Evolutionary conservation across 139 green algal species (phyloP).

Genomic region (Pleodorina starrii): DNA sequence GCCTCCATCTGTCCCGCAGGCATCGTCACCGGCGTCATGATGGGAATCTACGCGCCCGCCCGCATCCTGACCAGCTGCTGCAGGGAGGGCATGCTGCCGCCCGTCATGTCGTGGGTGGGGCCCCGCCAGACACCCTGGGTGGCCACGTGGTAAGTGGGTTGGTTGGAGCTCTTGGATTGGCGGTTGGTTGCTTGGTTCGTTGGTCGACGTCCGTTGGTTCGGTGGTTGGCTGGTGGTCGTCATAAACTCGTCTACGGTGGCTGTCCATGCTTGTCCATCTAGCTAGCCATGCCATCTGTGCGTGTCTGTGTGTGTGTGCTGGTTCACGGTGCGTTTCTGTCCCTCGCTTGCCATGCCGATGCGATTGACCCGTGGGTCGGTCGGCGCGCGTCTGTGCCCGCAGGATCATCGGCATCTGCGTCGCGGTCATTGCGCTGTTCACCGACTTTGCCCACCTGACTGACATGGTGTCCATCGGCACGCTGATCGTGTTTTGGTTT

Average conservation of each 20-base stretch:
- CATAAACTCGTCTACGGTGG: no score
- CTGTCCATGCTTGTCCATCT: no score
- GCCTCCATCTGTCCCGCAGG: neutral
- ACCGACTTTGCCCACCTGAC: conserved; percentile 65
- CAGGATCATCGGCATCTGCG: conserved; percentile 60
- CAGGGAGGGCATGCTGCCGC: conserved; percentile 64
- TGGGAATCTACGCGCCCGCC: conserved; percentile 54
- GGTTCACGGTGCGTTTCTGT: no score
- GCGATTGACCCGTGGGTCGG: no score
- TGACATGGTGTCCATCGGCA: conserved; percentile 83
- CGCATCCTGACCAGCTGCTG: conserved; percentile 56
- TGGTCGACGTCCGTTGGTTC: no score
- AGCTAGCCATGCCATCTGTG: no score
- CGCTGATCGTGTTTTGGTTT: conserved; percentile 80
- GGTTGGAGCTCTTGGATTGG: no score
- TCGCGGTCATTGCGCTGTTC: conserved; percentile 52
- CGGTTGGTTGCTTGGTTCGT: no score
- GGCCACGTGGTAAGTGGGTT: conserved; percentile 35
- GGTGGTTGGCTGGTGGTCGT: no score
- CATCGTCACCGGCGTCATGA: conserved; percentile 53
- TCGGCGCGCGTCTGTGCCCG: neutral
- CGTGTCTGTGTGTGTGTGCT: no score
- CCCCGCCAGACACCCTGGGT: conserved; percentile 52
- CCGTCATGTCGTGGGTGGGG: conserved; percentile 48
- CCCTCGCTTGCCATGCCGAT: no score